Evolutionary conservation across 2,329 filamentous ascomycete species (phyloP).

Genomic region (Sphaerulina musiva): DNA sequence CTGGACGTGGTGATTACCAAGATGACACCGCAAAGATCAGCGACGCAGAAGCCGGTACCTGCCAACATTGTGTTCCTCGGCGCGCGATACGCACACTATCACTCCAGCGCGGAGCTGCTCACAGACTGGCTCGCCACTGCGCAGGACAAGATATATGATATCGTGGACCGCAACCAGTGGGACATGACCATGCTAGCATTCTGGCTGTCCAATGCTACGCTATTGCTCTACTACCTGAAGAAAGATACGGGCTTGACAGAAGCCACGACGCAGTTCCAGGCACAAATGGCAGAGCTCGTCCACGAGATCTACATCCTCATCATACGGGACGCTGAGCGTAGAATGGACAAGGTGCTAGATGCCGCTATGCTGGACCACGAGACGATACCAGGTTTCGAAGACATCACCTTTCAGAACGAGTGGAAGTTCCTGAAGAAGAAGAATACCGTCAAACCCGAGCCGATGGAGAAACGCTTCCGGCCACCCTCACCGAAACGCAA

Average conservation of each 20-base stretch:
- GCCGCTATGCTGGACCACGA: conserved; percentile 94
- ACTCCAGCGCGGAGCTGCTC: conserved; percentile 79
- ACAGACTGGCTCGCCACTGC: conserved; percentile 73
- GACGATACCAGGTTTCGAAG: conserved; percentile 94
- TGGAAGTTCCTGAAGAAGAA: conserved; percentile 97
- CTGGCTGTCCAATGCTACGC: conserved; percentile 95
- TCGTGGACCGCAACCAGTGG: conserved; percentile 95
- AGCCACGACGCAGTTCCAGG: conserved; percentile 81
- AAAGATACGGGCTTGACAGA: conserved; percentile 79
- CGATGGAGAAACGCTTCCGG: conserved; percentile 80
- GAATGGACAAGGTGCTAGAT: conserved; percentile 93
- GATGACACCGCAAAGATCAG: conserved; percentile 93
- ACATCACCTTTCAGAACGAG: conserved; percentile 94
- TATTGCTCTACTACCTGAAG: conserved; percentile 93
- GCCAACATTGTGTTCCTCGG: conserved; percentile 96
- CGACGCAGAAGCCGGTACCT: conserved; percentile 94
- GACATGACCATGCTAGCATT: conserved; percentile 99
- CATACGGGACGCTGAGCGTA: conserved; percentile 87
- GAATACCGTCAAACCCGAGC: conserved; percentile 79
- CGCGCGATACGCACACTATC: conserved; percentile 93
- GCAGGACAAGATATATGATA: conserved; percentile 93
- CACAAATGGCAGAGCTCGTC: conserved; percentile 86
- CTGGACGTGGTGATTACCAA: conserved; percentile 94
- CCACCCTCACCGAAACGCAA: conserved; percentile 89
- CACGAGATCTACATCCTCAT: conserved; percentile 99